Percentiles rank a stretch among this genome's conserved stretches.
These are phyloP conservation scores for Myriosclerotinia scirpicola DNA, from an alignment of 2,329 filamentous ascomycete species.

Conservation along the genomic window DNA sequence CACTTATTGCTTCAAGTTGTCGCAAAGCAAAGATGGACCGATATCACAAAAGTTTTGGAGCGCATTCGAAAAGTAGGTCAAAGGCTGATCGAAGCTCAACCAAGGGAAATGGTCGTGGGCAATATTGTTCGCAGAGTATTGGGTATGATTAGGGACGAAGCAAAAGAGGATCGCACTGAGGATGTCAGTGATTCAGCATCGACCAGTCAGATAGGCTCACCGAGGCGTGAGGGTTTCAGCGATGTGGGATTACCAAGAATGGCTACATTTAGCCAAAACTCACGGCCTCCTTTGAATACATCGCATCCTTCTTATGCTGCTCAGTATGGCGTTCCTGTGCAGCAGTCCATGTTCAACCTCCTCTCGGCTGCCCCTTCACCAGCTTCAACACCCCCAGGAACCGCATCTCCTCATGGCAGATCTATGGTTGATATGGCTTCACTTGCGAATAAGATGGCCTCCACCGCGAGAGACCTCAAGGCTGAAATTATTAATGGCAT, in stretches of 20 bases:
- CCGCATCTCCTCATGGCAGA: slow-evolving; percentile 49
- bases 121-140: slow-evolving; percentile 92
- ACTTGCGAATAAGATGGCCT: slow-evolving; percentile 37
- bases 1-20: slow-evolving; percentile 87
- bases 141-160: slow-evolving; percentile 87
- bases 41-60: slow-evolving; percentile 75
- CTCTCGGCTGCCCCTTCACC: slow-evolving; percentile 68
- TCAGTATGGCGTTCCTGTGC: slow-evolving; percentile 49
- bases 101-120: slow-evolving; percentile 85
- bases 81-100: slow-evolving; percentile 75
- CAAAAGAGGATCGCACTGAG: slow-evolving; percentile 73
- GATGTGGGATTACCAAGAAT: slow-evolving; percentile 26
- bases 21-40: slow-evolving; percentile 73
- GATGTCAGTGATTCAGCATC: slow-evolving; percentile 42
- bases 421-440: slow-evolving; percentile 33
- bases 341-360: slow-evolving; percentile 82
- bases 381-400: slow-evolving; percentile 52
- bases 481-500: slow-evolving; percentile 93
- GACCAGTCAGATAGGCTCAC: slow-evolving; percentile 37
- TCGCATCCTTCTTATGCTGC: slow-evolving; percentile 64
- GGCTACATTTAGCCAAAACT: slow-evolving; percentile 26
- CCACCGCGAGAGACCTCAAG: slow-evolving; percentile 65
- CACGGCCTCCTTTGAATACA: slow-evolving; percentile 61
- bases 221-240: slow-evolving; percentile 30
- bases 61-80: slow-evolving; percentile 78